These are phyloP conservation scores for Avena insularis DNA, from an alignment of 176 grass and related monocot genomes.

Conservation along the genomic window DNA sequence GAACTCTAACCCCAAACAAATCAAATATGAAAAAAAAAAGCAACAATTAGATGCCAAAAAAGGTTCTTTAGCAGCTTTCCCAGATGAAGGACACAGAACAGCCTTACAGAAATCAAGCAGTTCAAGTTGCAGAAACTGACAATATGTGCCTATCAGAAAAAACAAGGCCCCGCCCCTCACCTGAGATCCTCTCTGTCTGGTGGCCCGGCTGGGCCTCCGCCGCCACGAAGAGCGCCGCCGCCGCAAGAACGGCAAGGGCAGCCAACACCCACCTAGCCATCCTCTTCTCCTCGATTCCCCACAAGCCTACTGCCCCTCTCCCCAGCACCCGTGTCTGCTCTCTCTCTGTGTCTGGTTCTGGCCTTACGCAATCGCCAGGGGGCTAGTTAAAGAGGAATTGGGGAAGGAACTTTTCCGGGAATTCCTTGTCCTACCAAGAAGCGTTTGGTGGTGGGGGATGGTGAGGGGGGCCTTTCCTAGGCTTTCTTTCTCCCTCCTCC, in stretches of 20 bases:
- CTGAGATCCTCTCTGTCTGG: constrained; percentile 86
- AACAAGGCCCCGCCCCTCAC: constrained; percentile 39
- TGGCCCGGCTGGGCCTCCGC: constrained; percentile 64
- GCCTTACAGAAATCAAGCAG: constrained; percentile 33
- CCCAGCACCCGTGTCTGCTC: constrained; percentile 33
- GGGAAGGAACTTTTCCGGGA: constrained; percentile 46
- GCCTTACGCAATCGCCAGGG: constrained; percentile 37
- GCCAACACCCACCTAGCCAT: constrained; percentile 57
- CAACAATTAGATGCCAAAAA: constrained; percentile 3
- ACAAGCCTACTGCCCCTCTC: constrained; percentile 11
- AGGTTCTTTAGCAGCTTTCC: constrained; percentile 24
- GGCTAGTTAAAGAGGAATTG: constrained; percentile 54
- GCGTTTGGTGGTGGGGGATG: constrained; percentile 54
- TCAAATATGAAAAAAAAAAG: background rate
- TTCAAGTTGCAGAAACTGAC: constrained; percentile 26
- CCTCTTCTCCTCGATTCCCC: constrained; percentile 48
- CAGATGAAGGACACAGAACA: constrained; percentile 11
- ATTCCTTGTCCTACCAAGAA: constrained; percentile 52
- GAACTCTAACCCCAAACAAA: constrained; percentile 3
- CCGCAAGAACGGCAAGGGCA: constrained; percentile 51
- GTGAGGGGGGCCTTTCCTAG: constrained; percentile 57
- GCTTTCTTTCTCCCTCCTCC: constrained; percentile 51
- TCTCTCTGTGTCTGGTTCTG: background rate
- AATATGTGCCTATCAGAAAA: constrained; percentile 35
- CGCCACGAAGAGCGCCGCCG: constrained; percentile 45